Conservation (phyloP, 306 rosid species). For the Fagus crenata region DNA sequence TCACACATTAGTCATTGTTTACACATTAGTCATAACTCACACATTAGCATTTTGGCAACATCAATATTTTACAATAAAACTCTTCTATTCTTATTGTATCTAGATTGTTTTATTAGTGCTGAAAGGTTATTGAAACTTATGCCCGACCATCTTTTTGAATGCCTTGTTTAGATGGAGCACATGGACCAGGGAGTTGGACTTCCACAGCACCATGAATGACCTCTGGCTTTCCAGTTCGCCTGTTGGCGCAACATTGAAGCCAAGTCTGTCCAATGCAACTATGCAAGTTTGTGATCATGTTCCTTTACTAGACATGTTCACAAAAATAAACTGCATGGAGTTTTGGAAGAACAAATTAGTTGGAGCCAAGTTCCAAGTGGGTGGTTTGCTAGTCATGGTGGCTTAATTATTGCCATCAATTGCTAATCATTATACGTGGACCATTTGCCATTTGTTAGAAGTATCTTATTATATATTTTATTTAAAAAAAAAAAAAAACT, state of each 20-base stretch:
- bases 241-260: constrained; percentile 31
- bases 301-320: background rate
- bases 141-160: too few relatives aligned
- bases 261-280: constrained; percentile 4
- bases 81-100: too few relatives aligned
- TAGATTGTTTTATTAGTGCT: constrained; percentile 26
- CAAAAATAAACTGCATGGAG: background rate
- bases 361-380: background rate
- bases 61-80: too few relatives aligned
- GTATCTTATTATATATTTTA: too few relatives aligned
- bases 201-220: background rate
- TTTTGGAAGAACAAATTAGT: background rate
- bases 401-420: background rate
- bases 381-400: too few relatives aligned
- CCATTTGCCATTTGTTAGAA: constrained; percentile 20
- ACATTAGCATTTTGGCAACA: too few relatives aligned
- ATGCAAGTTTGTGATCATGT: too few relatives aligned
- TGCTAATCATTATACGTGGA: constrained; percentile 1
- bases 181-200: too few relatives aligned
- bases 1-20: too few relatives aligned
- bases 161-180: too few relatives aligned
- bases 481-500: too few relatives aligned
- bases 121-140: background rate
- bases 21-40: too few relatives aligned
- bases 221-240: constrained; percentile 17